Evolutionary conservation across 73 alveolate species (phyloP), one percentile per base, ranked within the genome.

Genomic region (Paramecium caudatum): DNA sequence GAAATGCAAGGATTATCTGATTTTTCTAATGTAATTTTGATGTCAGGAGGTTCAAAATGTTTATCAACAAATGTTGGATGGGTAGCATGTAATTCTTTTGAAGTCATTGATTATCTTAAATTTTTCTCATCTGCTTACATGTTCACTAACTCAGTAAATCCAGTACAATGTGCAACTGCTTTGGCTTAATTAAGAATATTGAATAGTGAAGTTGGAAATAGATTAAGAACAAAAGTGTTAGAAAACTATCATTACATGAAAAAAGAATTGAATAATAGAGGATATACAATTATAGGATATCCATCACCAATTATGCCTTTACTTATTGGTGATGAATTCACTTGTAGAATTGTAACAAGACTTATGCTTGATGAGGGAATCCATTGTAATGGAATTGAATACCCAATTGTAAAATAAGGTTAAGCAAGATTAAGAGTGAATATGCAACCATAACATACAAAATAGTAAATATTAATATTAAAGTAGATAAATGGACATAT

Each of bases 1-100:
- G 93, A 86, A 63, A 36, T 78, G 16, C 30, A 86, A 46, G 93
- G 93, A 0, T 33, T 86, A 39, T 25, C 25, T 1, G 93, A 86
- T 86, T 78, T 86, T 41, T 63, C 90, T 41, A 86, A 86, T 86
- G 93, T 86, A 5, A 21, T 86, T 12, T 63, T 86, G 27, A 86
- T 86, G 93, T 70, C 93, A 41, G 93, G 93, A 41, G 93, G 93
- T 41, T 86, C 93, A 41, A 86, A 86, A 37, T 86, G 93, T 63
- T 81, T 86, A 47, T 86, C 93, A 3, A 86, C 93, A 19, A 86
- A 86, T 78, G 82, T 86, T 49, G 93, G 93, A 43, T 86, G 61
- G 30, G 84, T 63, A 3, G 93, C 90, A 8, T 86, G 93, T 43
- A 33, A 86, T 19, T 36, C 63, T 62, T 27, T 17, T 10, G 87